Percentiles rank a stretch among this genome's conserved stretches.
phyloP scores from a whole-genome alignment of 306 rosid species.

The Cicer arietinum region DNA sequence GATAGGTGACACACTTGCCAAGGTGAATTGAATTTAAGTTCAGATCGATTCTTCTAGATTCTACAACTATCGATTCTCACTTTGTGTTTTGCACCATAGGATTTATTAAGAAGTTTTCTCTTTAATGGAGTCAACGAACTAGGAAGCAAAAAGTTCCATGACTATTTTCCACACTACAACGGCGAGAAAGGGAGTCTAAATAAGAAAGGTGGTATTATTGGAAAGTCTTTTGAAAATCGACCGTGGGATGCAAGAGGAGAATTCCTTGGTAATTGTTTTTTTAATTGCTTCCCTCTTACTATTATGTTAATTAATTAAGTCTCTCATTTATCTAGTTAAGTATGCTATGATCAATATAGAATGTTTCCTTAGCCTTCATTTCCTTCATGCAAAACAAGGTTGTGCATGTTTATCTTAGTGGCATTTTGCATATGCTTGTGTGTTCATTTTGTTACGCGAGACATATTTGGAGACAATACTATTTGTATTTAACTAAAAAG shows the following conservation, averaged over 20 bases:
- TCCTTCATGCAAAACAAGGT: background rate
- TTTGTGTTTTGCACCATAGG: conserved; percentile 51
- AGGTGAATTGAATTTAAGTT: conserved; percentile 55
- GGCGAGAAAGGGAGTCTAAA: conserved; percentile 58
- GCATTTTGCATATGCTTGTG: too few species aligned
- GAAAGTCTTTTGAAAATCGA: conserved; percentile 78
- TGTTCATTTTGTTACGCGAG: too few species aligned
- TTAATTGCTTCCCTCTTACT: background rate
- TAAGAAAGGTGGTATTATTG: conserved; percentile 55
- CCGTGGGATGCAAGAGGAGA: conserved; percentile 83
- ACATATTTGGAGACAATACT: background rate
- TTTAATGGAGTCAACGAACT: conserved; percentile 80
- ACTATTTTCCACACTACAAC: conserved; percentile 73
- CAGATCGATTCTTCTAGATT: background rate
- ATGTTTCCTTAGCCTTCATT: background rate
- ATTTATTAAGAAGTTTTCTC: conserved; percentile 76
- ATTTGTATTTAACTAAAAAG: background rate
- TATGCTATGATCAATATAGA: background rate
- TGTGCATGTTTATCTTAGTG: background rate
- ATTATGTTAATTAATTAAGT: background rate
- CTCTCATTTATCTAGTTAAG: background rate
- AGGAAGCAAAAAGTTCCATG: conserved; percentile 76
- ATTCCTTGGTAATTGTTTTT: conserved; percentile 53
- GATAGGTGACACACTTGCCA: conserved; percentile 67
- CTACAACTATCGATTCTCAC: conserved; percentile 35